phyloP scores from a whole-genome alignment of 78 protist genomes.

The Anaeramoeba ignava region DNA sequence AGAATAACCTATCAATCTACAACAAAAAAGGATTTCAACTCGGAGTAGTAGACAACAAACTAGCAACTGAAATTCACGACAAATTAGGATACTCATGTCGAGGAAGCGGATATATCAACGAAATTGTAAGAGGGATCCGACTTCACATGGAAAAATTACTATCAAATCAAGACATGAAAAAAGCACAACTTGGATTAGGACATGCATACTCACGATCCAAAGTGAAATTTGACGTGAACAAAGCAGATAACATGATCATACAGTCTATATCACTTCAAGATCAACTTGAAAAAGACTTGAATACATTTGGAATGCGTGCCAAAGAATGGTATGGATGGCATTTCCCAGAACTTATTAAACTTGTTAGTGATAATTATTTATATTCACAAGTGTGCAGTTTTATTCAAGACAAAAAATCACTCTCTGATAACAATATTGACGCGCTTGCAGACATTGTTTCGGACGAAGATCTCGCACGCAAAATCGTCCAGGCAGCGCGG shows the following conservation, averaged over 20 bases:
- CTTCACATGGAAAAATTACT: background rate
- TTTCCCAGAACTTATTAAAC: conserved; percentile 93
- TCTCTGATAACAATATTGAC: too few species aligned
- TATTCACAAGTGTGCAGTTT: background rate
- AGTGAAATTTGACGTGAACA: conserved; percentile 95
- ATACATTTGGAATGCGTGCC: conserved; percentile 85
- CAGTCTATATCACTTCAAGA: conserved; percentile 89
- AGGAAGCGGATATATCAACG: background rate
- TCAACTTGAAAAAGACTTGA: conserved; percentile 93
- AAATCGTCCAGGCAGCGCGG: conserved; percentile 47
- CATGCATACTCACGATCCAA: conserved; percentile 79
- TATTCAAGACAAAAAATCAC: too few species aligned
- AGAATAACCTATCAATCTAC: background rate
- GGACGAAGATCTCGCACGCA: background rate
- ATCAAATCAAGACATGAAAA: conserved; percentile 25
- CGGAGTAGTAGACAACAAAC: conserved; percentile 1
- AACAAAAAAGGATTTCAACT: background rate
- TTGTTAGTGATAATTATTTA: conserved; percentile 73
- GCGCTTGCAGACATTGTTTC: background rate
- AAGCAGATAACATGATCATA: conserved; percentile 96
- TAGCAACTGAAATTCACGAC: background rate
- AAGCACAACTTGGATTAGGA: conserved; percentile 76
- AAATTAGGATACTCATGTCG: background rate
- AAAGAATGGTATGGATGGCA: conserved; percentile 98
- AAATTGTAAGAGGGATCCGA: conserved; percentile 12